Base-by-base conservation (phyloP, 1,284 basidiomycete genomes). In the Pholiota adiposa region DNA sequence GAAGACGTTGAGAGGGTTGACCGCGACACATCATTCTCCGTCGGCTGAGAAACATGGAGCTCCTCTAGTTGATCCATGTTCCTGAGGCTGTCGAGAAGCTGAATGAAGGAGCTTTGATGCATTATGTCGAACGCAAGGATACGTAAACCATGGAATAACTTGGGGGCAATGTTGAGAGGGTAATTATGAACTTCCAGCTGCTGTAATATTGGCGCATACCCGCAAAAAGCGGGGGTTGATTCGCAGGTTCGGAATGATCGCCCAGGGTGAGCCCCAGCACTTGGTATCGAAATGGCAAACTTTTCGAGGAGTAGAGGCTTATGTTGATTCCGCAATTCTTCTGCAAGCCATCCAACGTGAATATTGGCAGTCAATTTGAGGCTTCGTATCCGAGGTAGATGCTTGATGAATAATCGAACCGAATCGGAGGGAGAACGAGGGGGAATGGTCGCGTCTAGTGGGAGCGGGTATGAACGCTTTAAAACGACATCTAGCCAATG, bases 361-460 rank as follows among this genome's bases (percentile, higher is more conserved):
- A 54, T 31, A 1, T 18, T 34, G 11, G 65, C 34, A 6, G 52
- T 51, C n/a, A 67, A 43, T 31, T 60, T 58, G 21, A 67, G 55
- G 19, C 34, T 54, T 16, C 62, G 58, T 21, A 63, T 67, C 12
- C 65, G 60, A 8, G 58, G 34, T 11, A 67, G 55, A 34, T 65
- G 63, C 43, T 49, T 34, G 27, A 67, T 46, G 5, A 59, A 54
- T 18, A 56, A 6, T 36, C 31, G 46, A 41, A 46, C 43, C n/a
- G 54, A 14, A 19, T 5, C 33, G 33, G 3, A 36, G 2, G 56
- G 41, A 34, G 62, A 62, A 12, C 59, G 56, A 12, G 54, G 19
- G 11, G 65, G 66, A 43, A 67, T 60, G 40, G 59, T 34, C 1
- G 63, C 56, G 43, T 64, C 61, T 19, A 67, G 44, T 0, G 60